Evolutionary conservation across 2,329 filamentous ascomycete genomes (phyloP), one percentile per base, ranked within the genome.

Genomic region (Alternaria sp.): DNA sequence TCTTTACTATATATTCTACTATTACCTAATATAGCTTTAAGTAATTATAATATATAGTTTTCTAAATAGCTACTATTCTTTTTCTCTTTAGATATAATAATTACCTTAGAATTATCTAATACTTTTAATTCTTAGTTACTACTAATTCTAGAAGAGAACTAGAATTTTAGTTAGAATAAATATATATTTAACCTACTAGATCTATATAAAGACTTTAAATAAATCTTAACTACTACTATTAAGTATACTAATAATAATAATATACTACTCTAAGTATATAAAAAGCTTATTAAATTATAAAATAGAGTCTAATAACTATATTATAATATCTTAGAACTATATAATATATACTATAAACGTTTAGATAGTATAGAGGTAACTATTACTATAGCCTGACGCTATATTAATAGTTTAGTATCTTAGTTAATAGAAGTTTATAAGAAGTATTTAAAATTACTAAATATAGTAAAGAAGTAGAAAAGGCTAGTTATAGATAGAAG

Each of bases 381-480:
- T 11, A 26, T 69, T 7, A 13, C 28, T 0, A 26, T 25, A 55
- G 49, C 57, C 9, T 19, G 56, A 30, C 45, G 57, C 46, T 69
- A 69, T 57, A 45, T 67, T 6, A 49, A 67, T 19, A 55, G 47
- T 57, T 45, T 69, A 4, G 54, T 67, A 17, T 54, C 60, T 54
- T 69, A 21, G 66, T 69, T 19, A 3, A 54, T 67, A 10, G 61
- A 66, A 44, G 66, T 69, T 25, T 30, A 69, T 30, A 28, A 69
- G 6, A 69, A 62, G 36, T 69, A 62, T 44, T 62, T 40, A 30
- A 59, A 58, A 56, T 23, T 69, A 58, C 23, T 64, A 49, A 50
- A 59, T 2, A 40, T 65, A 6, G 54, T 40, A n/a, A 7, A 56
- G 15, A 52, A 52, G 54, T 26, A 61, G 44, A 17, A 54, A 23